Percentiles rank a stretch among this genome's conserved stretches.
Evolutionary conservation across 140 eudicot genomes (phyloP).

Genomic region (Anethum foeniculum): DNA sequence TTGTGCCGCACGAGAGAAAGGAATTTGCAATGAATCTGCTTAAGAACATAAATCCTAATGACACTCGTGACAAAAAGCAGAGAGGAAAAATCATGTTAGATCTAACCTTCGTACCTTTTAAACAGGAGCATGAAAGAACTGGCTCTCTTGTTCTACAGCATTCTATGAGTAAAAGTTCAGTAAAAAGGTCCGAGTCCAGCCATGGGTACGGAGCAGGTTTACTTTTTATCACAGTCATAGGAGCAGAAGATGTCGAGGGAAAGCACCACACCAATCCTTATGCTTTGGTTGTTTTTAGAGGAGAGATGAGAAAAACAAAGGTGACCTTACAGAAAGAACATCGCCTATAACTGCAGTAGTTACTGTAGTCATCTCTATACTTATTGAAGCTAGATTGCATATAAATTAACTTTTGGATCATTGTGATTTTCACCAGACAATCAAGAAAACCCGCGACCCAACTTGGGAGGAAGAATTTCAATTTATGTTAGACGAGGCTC

Average conservation of each 20-base stretch:
- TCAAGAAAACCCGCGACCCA: constrained; percentile 66
- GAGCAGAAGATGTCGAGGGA: constrained; percentile 67
- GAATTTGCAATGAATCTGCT: constrained; percentile 45
- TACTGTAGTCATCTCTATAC: not conserved
- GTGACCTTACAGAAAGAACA: constrained; percentile 20
- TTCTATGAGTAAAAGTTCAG: constrained; percentile 26
- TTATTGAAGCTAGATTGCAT: not conserved
- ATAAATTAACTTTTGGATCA: not conserved
- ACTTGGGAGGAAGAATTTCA: constrained; percentile 77
- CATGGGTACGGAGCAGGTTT: constrained; percentile 44
- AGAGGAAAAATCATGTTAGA: constrained; percentile 60
- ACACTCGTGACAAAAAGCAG: constrained; percentile 43
- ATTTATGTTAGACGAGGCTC: constrained; percentile 73
- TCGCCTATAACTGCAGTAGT: not conserved
- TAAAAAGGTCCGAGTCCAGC: constrained; percentile 19
- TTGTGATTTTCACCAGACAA: constrained; percentile 24
- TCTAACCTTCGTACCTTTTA: constrained; percentile 62
- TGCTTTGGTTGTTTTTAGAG: constrained; percentile 49
- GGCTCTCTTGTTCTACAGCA: constrained; percentile 26
- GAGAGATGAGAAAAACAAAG: constrained; percentile 63
- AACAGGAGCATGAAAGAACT: constrained; percentile 34
- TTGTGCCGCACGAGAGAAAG: constrained; percentile 48
- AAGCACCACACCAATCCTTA: constrained; percentile 60
- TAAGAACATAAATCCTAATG: constrained; percentile 44
- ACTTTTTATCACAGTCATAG: constrained; percentile 45